Conservation (phyloP, 495 filamentous ascomycete genomes). For the Lasiosphaeriaceae sp. region DNA sequence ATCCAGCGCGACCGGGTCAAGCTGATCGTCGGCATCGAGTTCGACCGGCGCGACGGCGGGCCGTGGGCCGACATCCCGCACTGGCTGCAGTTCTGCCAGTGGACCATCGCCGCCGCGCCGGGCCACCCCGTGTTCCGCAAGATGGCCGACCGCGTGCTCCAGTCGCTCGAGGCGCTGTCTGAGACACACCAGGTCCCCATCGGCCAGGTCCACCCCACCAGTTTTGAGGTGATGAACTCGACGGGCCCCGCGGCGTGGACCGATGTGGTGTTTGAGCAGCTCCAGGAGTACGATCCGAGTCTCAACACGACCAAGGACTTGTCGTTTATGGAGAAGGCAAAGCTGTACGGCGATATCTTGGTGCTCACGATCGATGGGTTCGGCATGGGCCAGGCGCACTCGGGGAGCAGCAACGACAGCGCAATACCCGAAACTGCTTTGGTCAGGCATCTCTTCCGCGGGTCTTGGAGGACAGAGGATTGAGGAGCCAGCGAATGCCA, state of each 20-base stretch:
- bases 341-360: neutral
- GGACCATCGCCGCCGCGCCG: conserved; percentile 11
- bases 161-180: neutral
- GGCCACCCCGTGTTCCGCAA: neutral
- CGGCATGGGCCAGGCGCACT: neutral
- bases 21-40: conserved; percentile 4
- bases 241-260: conserved; percentile 8
- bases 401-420: neutral
- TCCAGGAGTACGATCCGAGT: neutral
- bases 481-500: no score
- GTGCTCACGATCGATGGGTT: conserved; percentile 2
- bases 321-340: neutral
- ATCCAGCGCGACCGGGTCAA: neutral
- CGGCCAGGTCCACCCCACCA: neutral
- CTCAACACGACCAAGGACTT: neutral
- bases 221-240: neutral
- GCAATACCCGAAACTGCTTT: neutral
- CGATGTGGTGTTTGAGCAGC: neutral
- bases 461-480: neutral
- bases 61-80: neutral
- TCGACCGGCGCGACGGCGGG: neutral
- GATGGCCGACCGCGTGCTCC: conserved; percentile 1
- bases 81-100: conserved; percentile 10
- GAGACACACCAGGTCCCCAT: neutral
- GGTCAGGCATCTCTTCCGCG: conserved; percentile 8